Evolutionary conservation across 2,329 filamentous ascomycete genomes (phyloP), one percentile per base, ranked within the genome.

Genomic region (Thermomyces lanuginosus): DNA sequence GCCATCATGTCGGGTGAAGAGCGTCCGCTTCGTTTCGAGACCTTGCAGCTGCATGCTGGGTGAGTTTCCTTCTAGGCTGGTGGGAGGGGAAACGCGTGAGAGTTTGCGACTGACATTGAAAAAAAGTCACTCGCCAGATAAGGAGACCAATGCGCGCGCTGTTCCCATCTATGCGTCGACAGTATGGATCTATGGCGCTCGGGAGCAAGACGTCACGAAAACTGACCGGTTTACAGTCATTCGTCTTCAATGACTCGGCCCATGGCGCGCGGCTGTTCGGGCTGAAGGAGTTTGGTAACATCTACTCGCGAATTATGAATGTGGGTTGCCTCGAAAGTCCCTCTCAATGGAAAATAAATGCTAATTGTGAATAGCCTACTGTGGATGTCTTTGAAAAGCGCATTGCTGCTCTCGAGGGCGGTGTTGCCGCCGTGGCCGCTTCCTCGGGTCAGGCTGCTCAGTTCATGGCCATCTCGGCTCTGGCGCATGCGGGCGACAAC

Each of bases 301-400:
- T 95, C 54, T 98, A 98, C 66, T 89, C 76, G 53, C 81, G 89
- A 38, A 83, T 98, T 44, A 82, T 80, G 77, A 93, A 95, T 57
- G 79, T 82, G 46, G 48, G 69, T 56, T 8, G 31, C 11, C 31
- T 27, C 3, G 13, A 13, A 16, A 10, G 12, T 10, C 9, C 4
- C n/a, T 17, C 14, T 11, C 8, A 16, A 8, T 3, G 3, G 24
- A 26, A 22, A 12, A 21, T 24, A 13, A 35, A 20, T 8, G 22
- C 17, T 12, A 20, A 14, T 24, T 12, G 10, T 28, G 14, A 30
- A 30, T 39, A 82, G 76, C 84, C 86, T 2, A 95, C 86, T 0
- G 77, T 86, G 40, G 86, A 91, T 55, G 86, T 95, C 15, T 86
- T 98, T 38, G 89, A 98, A 60, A 91, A 93, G 63, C 74, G 86